Conservation (phyloP, 305 asterid species). For the Salvia sclarea region DNA sequence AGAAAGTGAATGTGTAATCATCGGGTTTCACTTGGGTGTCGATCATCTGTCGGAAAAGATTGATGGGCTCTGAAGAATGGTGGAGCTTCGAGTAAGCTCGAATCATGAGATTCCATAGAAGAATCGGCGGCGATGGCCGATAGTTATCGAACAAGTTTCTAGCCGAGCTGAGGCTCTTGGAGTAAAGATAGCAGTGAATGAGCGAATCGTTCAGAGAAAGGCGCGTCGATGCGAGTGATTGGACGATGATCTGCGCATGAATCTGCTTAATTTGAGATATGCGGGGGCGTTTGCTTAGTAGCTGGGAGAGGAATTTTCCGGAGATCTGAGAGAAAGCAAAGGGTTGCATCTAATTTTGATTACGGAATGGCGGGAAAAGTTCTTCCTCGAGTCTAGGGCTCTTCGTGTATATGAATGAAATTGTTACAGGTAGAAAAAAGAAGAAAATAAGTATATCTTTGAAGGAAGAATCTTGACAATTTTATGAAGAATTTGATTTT, state of each 20-base stretch:
- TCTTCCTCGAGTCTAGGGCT: not conserved
- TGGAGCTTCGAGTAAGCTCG: conserved; percentile 58
- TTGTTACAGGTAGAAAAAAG: not conserved
- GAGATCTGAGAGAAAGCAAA: conserved; percentile 33
- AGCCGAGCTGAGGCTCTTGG: conserved; percentile 39
- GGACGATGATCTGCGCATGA: conserved; percentile 63
- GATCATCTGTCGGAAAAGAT: conserved; percentile 52
- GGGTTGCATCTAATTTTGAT: conserved; percentile 38
- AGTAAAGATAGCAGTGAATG: conserved; percentile 68
- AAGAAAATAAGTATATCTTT: no score
- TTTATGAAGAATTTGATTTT: no score
- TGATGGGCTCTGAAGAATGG: conserved; percentile 47
- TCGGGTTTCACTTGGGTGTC: conserved; percentile 47
- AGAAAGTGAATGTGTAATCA: conserved; percentile 58
- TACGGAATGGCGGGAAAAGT: conserved; percentile 35
- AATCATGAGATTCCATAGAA: conserved; percentile 71
- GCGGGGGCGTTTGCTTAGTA: conserved; percentile 56
- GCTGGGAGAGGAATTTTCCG: conserved; percentile 42
- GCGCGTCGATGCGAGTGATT: conserved; percentile 30
- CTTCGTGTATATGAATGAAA: not conserved
- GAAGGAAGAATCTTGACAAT: no score
- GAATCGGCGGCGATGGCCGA: conserved; percentile 55
- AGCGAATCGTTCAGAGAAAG: conserved; percentile 51
- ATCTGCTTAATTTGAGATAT: conserved; percentile 56
- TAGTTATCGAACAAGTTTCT: conserved; percentile 47